These are phyloP conservation scores for Pleurotus tuber-regium DNA, from an alignment of 768 basidiomycete species.

Conservation along the genomic window DNA sequence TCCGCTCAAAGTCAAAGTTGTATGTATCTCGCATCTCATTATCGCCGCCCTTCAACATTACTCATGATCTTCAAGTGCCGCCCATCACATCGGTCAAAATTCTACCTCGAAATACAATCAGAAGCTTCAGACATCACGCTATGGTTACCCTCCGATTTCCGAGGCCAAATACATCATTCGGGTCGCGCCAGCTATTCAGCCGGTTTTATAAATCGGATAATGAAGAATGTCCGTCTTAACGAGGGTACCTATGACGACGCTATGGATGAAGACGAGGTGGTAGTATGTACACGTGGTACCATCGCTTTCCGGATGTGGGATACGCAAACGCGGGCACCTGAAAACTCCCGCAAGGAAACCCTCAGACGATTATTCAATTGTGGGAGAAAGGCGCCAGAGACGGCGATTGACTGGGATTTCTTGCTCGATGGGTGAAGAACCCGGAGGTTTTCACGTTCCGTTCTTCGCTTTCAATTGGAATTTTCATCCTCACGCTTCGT, in stretches of 20 bases:
- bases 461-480: slow-evolving; percentile 6
- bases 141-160: slow-evolving; percentile 80
- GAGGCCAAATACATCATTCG: slow-evolving; percentile 57
- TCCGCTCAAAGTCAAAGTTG: slow-evolving; percentile 70
- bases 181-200: slow-evolving; percentile 60
- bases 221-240: slow-evolving; percentile 50
- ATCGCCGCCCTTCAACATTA: slow-evolving; percentile 18
- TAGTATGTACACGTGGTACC: slow-evolving; percentile 56
- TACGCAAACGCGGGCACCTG: slow-evolving; percentile 60
- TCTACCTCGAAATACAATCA: slow-evolving; percentile 64
- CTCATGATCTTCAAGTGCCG: slow-evolving; percentile 45
- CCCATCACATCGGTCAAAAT: slow-evolving; percentile 47
- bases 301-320: slow-evolving; percentile 83
- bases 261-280: slow-evolving; percentile 54
- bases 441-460: background rate
- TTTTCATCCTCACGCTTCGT: slow-evolving; percentile 13
- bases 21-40: slow-evolving; percentile 43
- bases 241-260: slow-evolving; percentile 29
- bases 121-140: slow-evolving; percentile 69
- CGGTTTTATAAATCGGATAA: slow-evolving; percentile 70
- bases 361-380: slow-evolving; percentile 64
- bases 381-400: slow-evolving; percentile 51
- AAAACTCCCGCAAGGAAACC: slow-evolving; percentile 59
- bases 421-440: slow-evolving; percentile 59
- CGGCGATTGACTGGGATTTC: slow-evolving; percentile 75